A percentile compares a stretch with the other conserved stretches of the same genome.
Evolutionary conservation across 2,329 filamentous ascomycete genomes (phyloP).

Genomic region (Huntiella moniliformis): DNA sequence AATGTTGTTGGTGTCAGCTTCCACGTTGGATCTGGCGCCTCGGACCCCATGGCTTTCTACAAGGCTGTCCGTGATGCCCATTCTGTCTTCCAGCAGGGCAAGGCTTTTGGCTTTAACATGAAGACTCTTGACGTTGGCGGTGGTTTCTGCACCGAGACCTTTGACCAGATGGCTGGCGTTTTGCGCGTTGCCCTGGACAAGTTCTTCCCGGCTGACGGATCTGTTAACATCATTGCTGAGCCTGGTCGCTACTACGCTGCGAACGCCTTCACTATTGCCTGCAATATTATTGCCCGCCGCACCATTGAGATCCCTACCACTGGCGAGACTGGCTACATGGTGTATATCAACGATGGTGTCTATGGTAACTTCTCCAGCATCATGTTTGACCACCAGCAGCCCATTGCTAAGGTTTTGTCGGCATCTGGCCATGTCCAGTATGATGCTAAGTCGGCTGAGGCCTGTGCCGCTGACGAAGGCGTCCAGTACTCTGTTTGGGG

Average conservation of each 20-base stretch:
- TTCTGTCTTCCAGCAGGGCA: conserved; percentile 70
- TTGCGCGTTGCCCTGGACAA: conserved; percentile 64
- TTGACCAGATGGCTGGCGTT: conserved; percentile 73
- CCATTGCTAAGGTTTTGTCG: conserved; percentile 63
- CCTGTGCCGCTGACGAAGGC: conserved; percentile 21
- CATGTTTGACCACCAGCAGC: conserved; percentile 96
- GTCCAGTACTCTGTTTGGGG: conserved; percentile 95
- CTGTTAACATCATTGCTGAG: conserved; percentile 79
- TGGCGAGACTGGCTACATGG: conserved; percentile 65
- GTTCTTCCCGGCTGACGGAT: conserved; percentile 57
- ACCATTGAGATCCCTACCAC: conserved; percentile 56
- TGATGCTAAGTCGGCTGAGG: conserved; percentile 31
- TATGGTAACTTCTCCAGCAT: conserved; percentile 99
- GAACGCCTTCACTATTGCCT: conserved; percentile 81
- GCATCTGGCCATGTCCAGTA: conserved; percentile 38
- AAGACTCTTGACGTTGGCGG: conserved; percentile 87
- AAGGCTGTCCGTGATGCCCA: conserved; percentile 84
- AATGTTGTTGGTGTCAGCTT: conserved; percentile 94
- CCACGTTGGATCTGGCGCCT: conserved; percentile 90
- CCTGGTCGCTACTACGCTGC: conserved; percentile 93
- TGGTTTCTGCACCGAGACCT: conserved; percentile 78
- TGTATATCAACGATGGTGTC: conserved; percentile 92
- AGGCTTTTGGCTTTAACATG: conserved; percentile 56
- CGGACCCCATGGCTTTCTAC: conserved; percentile 77
- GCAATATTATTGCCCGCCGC: conserved; percentile 88